phyloP scores from a whole-genome alignment of 345 rosid genomes.

The Dipteronia dyeriana region DNA sequence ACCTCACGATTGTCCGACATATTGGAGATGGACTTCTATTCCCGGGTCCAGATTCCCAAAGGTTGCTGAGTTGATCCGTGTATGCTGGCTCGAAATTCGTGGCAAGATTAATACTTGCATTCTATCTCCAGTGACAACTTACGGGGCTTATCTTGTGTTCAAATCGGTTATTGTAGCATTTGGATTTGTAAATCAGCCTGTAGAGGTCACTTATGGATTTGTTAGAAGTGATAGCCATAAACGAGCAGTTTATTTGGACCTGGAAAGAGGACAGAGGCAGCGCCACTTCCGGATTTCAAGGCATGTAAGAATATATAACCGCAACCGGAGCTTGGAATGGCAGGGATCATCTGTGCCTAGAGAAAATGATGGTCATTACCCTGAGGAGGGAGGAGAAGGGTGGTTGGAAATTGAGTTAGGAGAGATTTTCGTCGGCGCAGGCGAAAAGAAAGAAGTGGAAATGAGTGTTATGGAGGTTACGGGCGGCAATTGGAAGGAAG shows the following conservation, averaged over 20 bases:
- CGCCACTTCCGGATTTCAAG: neutral
- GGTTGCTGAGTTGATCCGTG: constrained; percentile 48
- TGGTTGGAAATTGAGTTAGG: constrained; percentile 75
- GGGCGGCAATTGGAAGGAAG: constrained; percentile 51
- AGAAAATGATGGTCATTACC: constrained; percentile 13
- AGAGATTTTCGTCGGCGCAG: constrained; percentile 30
- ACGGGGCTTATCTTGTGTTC: constrained; percentile 51
- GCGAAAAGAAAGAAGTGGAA: constrained; percentile 43
- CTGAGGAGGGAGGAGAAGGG: constrained; percentile 55
- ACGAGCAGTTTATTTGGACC: constrained; percentile 26
- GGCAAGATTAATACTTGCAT: constrained; percentile 36
- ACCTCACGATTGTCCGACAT: too few relatives aligned
- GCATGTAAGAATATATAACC: constrained; percentile 6
- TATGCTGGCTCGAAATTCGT: constrained; percentile 53
- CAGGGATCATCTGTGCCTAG: neutral
- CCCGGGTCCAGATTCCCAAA: constrained; percentile 45
- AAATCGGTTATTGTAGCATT: constrained; percentile 10
- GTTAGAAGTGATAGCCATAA: constrained; percentile 22
- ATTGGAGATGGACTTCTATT: too few relatives aligned
- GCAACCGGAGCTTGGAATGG: neutral
- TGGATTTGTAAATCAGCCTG: constrained; percentile 43
- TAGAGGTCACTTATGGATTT: constrained; percentile 35
- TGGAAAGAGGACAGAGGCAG: neutral
- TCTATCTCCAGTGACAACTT: constrained; percentile 45
- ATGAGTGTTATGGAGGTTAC: constrained; percentile 44